These are phyloP conservation scores for Annona cherimola DNA, from an alignment of 164 flowering plant species.

Conservation along the genomic window DNA sequence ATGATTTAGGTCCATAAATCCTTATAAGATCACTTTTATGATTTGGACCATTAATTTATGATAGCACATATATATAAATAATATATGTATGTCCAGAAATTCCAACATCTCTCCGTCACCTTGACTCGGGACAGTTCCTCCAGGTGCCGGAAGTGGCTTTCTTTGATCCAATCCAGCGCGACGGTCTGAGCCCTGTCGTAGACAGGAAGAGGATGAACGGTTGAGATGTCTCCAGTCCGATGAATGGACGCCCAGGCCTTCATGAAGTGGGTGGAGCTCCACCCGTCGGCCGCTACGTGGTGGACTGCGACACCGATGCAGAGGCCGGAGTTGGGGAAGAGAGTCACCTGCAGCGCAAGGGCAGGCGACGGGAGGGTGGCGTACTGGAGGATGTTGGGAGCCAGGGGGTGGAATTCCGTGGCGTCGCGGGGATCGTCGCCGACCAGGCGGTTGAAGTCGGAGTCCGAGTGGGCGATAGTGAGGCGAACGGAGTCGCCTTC, in stretches of 20 bases:
- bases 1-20: no score
- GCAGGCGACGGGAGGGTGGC: constrained; percentile 1
- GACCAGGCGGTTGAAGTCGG: constrained; percentile 3
- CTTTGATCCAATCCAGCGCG: not conserved
- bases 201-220: not conserved
- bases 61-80: no score
- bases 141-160: not conserved
- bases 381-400: not conserved
- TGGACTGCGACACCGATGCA: constrained; percentile 9
- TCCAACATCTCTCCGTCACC: not conserved
- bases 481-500: constrained; percentile 26
- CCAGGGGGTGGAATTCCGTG: constrained; percentile 1
- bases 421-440: not conserved
- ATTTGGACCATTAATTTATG: no score
- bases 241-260: constrained; percentile 19
- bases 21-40: no score
- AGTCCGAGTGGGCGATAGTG: constrained; percentile 7
- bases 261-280: constrained; percentile 5
- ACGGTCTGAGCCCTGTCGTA: constrained; percentile 6
- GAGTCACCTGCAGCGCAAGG: constrained; percentile 16
- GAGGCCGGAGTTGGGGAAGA: constrained; percentile 16
- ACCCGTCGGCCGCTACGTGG: constrained; percentile 14
- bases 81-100: no score
- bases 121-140: not conserved
- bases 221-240: not conserved